A percentile compares a stretch with the other conserved stretches of the same genome.
phyloP scores from a whole-genome alignment of 768 basidiomycete genomes.

The Wakefieldia striispora region DNA sequence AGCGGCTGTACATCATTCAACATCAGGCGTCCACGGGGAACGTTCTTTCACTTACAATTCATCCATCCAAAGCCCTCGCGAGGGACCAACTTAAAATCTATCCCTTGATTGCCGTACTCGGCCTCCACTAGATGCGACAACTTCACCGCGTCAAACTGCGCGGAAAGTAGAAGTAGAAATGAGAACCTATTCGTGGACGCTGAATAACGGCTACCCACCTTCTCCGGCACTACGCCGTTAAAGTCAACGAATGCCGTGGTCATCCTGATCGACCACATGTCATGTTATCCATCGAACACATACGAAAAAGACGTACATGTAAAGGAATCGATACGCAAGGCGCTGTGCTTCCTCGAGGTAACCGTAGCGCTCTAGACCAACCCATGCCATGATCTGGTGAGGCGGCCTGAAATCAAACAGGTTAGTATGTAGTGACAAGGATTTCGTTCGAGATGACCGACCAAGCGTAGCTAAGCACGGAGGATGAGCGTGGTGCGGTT shows the following conservation, averaged over 20 bases:
- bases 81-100: conserved; percentile 97
- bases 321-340: conserved; percentile 94
- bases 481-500: conserved; percentile 6
- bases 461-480: conserved; percentile 61
- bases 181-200: not conserved
- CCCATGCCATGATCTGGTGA: conserved; percentile 99
- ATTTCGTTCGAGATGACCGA: conserved; percentile 24
- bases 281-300: not conserved
- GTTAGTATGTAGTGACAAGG: conserved; percentile 8
- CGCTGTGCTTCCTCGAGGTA: conserved; percentile 92
- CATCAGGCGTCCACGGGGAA: not conserved
- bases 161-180: not conserved
- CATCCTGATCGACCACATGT: conserved; percentile 54
- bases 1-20: conserved; percentile 54
- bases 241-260: conserved; percentile 94
- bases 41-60: conserved; percentile 60
- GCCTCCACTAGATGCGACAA: conserved; percentile 95
- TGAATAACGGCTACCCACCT: conserved; percentile 43
- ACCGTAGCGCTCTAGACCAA: conserved; percentile 94
- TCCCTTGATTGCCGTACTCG: conserved; percentile 93
- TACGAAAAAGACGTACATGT: conserved; percentile 78
- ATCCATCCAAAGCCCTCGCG: conserved; percentile 99
- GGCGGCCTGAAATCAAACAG: conserved; percentile 62
- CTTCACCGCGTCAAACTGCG: conserved; percentile 91
- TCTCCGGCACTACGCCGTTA: conserved; percentile 97